phyloP scores from a whole-genome alignment of 192 early-diverging fungal genomes.

The Cetraspora pellucida region DNA sequence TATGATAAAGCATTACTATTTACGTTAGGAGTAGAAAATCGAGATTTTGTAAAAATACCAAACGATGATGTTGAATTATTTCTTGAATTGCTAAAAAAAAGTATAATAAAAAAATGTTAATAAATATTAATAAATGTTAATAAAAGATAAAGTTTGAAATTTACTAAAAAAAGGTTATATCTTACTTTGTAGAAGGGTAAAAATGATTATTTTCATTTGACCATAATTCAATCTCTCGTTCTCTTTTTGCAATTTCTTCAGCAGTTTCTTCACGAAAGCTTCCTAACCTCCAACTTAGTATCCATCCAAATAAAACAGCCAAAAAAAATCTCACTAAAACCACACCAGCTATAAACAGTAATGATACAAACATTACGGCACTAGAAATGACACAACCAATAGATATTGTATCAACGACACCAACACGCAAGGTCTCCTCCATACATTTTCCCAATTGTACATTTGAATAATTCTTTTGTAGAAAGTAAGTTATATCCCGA shows the following conservation, averaged over 20 bases:
- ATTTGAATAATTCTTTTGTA: constrained; percentile 1
- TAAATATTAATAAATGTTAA: no score
- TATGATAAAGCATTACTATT: constrained; percentile 31
- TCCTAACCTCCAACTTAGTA: constrained; percentile 76
- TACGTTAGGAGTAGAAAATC: constrained; percentile 37
- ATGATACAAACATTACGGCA: constrained; percentile 74
- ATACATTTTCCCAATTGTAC: constrained; percentile 66
- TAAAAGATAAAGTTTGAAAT: no score
- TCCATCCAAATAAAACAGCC: constrained; percentile 82
- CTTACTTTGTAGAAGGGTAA: constrained; percentile 35
- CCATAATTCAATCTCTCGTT: constrained; percentile 76
- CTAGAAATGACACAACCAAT: constrained; percentile 82
- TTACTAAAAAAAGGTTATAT: constrained; percentile 35
- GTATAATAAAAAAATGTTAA: constrained; percentile 31
- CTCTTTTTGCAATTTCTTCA: constrained; percentile 68
- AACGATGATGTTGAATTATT: constrained; percentile 29
- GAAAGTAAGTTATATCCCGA: constrained; percentile 49
- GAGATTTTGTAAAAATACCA: constrained; percentile 29
- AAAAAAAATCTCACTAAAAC: constrained; percentile 73
- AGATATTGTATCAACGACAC: constrained; percentile 71
- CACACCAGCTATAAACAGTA: constrained; percentile 67
- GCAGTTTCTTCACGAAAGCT: constrained; percentile 66
- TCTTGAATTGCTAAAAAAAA: background rate
- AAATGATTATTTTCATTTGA: constrained; percentile 66
- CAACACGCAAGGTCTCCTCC: constrained; percentile 71